Base-by-base conservation (phyloP, 2,329 filamentous ascomycete species). In the Magnaporthiopsis poae region DNA sequence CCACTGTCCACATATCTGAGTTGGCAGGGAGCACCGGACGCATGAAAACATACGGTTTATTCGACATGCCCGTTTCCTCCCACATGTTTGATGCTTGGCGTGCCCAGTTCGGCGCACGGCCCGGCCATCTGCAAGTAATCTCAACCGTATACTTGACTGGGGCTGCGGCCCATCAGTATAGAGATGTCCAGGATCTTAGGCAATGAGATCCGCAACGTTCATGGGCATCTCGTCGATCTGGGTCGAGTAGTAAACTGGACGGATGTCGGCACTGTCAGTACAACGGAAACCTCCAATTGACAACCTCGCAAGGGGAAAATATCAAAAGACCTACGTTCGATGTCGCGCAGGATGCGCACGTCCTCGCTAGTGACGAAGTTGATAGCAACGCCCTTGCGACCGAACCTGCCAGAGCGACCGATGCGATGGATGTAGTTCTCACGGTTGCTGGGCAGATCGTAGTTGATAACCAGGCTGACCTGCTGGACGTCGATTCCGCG, bases 171-270 rank as follows among this genome's bases (percentile, higher is more conserved):
- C 35, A 5, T 63, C 62, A 46, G 7, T 21, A 2, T 5, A 0
- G 18, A 56, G 46, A 56, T 11, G 46, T 11, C 8, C 8, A 21
- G 46, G 46, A 21, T 9, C 13, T 60, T 60, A 71, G 3, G 70
- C 61, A 39, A 90, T 90, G 73, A 90, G 86, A 75, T 90, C 88
- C 73, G 88, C 88, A 74, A 90, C 88, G 81, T 90, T 90, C 95
- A 99, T 98, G 77, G 95, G 95, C 95, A 99, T 99, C 88, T 99
- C 95, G 84, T 99, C 95, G 74, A 99, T 98, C 85, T 99, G 95
- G 80, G 95, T 99, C 88, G 92, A 96, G 90, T 99, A 99, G 88
- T 98, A 99, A 84, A 62, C 61, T 62, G 27, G 67, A 68, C 68
- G 64, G n/a, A 3, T 9, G 21, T 9, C 18, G 5, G 39, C 2